Evolutionary conservation across 179 eudicot genomes (phyloP).

Genomic region (Sideroxylon spinosum): DNA sequence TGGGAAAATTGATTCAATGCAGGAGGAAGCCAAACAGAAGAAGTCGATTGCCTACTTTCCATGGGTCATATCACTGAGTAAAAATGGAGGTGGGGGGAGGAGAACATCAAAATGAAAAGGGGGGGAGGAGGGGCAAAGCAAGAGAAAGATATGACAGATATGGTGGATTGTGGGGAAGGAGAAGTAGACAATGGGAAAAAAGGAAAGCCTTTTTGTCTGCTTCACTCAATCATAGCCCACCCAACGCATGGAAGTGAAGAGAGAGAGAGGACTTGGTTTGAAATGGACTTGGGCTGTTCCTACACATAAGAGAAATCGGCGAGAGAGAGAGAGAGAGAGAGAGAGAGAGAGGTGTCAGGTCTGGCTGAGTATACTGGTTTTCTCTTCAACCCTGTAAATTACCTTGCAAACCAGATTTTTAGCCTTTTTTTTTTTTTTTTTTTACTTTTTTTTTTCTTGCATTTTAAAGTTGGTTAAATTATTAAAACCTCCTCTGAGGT

Average conservation of each 20-base stretch:
- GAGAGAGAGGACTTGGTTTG: conserved; percentile 8
- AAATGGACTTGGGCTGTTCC: conserved; percentile 9
- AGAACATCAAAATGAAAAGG: background rate
- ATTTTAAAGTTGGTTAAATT: too few species aligned
- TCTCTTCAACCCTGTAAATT: conserved; percentile 21
- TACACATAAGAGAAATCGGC: conserved; percentile 3
- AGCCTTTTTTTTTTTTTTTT: conserved; percentile 19
- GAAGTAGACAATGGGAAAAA: conserved; percentile 15
- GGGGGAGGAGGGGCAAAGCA: background rate
- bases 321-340: conserved; percentile 19
- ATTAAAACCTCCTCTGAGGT: too few species aligned
- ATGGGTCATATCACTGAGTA: conserved; percentile 10
- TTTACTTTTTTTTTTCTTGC: conserved; percentile 18
- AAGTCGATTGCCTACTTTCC: conserved; percentile 23
- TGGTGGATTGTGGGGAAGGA: conserved; percentile 20
- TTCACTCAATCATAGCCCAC: conserved; percentile 33
- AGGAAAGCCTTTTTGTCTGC: conserved; percentile 12
- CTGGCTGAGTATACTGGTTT: conserved; percentile 14
- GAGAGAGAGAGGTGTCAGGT: conserved; percentile 16
- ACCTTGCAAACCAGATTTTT: conserved; percentile 12
- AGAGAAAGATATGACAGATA: conserved; percentile 7
- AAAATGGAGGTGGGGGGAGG: background rate
- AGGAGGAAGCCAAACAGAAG: conserved; percentile 21
- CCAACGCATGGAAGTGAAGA: conserved; percentile 14
- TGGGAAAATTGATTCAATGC: conserved; percentile 13